These are phyloP conservation scores for Balakata baccata DNA, from an alignment of 345 rosid species.

Conservation along the genomic window DNA sequence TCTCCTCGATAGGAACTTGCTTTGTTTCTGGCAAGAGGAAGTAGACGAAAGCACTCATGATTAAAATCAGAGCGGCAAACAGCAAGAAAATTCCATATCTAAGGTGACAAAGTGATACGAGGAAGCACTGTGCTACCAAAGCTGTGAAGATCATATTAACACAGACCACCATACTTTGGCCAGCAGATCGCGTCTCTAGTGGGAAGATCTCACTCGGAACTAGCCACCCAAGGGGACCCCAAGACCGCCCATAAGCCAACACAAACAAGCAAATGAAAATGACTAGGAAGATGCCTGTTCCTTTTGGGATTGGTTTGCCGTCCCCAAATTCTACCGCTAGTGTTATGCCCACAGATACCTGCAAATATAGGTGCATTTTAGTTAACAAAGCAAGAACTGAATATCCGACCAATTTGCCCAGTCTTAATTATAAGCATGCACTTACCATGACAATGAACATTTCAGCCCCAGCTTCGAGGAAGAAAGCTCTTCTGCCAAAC, in stretches of 20 bases:
- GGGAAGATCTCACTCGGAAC: conserved; percentile 24
- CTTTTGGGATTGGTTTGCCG: conserved; percentile 14
- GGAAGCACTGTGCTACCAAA: conserved; percentile 24
- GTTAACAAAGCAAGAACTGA: not conserved
- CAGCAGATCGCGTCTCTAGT: conserved; percentile 6
- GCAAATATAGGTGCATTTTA: not conserved
- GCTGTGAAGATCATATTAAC: conserved; percentile 29
- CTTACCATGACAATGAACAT: conserved; percentile 38
- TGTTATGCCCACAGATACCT: conserved; percentile 13
- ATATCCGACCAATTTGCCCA: too few species aligned
- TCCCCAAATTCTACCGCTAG: conserved; percentile 20
- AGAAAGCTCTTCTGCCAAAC: conserved; percentile 42
- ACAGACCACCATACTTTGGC: conserved; percentile 8
- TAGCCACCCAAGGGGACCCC: conserved; percentile 23
- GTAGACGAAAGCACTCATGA: conserved; percentile 31
- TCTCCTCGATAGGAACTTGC: conserved; percentile 34
- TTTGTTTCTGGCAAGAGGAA: conserved; percentile 44
- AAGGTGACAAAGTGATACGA: conserved; percentile 25
- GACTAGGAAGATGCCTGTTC: conserved; percentile 15
- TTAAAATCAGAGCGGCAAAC: conserved; percentile 22
- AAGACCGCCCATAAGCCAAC: conserved; percentile 19
- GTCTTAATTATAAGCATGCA: too few species aligned
- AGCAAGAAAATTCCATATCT: conserved; percentile 31
- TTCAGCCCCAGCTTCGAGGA: conserved; percentile 44
- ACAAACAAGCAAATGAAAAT: conserved; percentile 13